Evolutionary conservation across 108 stramenopile species (phyloP).

Genomic region (Parietichytrium sp.): DNA sequence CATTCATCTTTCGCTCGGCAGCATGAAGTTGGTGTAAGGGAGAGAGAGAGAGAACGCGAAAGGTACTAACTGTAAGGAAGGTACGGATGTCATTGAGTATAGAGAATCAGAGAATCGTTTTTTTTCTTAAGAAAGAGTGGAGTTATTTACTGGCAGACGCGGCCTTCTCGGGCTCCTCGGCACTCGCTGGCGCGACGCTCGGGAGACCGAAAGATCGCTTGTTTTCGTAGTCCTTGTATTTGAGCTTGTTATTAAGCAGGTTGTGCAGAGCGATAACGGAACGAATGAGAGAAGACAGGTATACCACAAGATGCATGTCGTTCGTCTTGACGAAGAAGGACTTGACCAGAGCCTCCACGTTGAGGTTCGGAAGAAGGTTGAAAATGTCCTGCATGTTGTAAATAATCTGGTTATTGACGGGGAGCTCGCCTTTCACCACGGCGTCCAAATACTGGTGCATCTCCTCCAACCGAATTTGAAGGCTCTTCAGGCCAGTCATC

Average conservation of each 20-base stretch:
- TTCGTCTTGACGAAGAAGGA: constrained; percentile 91
- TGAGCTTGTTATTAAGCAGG: constrained; percentile 89
- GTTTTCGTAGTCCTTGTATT: constrained; percentile 63
- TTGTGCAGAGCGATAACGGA: constrained; percentile 93
- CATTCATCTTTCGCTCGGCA: too few species aligned
- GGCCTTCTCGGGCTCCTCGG: background rate
- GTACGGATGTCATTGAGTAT: too few species aligned
- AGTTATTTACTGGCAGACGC: background rate
- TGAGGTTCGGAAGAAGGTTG: constrained; percentile 94
- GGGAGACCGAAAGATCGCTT: too few species aligned
- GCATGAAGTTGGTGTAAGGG: too few species aligned
- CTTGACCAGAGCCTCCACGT: constrained; percentile 83
- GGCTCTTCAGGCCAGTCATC: constrained; percentile 78
- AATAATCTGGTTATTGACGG: constrained; percentile 78
- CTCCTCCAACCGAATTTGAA: constrained; percentile 82
- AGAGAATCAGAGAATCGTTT: too few species aligned
- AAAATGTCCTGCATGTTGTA: constrained; percentile 91
- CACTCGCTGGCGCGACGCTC: too few species aligned
- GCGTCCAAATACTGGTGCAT: constrained; percentile 85
- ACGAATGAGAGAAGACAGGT: constrained; percentile 72
- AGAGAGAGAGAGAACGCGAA: too few species aligned
- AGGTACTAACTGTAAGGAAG: too few species aligned
- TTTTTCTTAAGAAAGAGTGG: background rate
- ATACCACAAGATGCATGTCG: constrained; percentile 88
- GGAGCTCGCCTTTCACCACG: constrained; percentile 57